These are phyloP conservation scores for Lentinula detonsa DNA, from an alignment of 768 basidiomycete species.

Conservation along the genomic window DNA sequence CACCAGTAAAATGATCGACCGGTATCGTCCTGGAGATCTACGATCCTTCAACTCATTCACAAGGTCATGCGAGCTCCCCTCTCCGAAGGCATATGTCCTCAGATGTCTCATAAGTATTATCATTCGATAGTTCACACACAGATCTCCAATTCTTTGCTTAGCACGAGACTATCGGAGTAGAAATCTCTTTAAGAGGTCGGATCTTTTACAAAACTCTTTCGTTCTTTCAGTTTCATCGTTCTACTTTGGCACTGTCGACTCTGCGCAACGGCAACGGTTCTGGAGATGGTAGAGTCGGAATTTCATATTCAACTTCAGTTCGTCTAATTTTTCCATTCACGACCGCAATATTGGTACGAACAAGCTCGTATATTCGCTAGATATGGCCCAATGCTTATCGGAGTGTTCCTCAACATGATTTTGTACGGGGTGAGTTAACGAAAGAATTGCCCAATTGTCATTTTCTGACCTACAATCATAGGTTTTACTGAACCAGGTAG, in stretches of 20 bases:
- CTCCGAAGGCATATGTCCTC: not conserved
- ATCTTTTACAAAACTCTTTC: not conserved
- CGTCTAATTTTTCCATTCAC: not conserved
- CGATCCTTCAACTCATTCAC: too few relatives aligned
- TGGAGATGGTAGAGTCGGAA: not conserved
- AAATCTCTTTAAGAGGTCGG: not conserved
- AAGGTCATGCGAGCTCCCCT: too few relatives aligned
- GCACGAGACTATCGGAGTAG: not conserved
- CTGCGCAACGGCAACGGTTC: not conserved
- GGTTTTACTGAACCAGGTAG: not conserved
- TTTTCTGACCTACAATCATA: not conserved
- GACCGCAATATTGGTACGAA: not conserved
- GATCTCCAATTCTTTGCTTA: not conserved
- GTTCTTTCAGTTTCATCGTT: not conserved
- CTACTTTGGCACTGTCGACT: not conserved
- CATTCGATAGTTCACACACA: too few relatives aligned
- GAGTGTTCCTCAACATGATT: conserved; percentile 3
- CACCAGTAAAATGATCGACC: too few relatives aligned
- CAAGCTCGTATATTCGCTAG: not conserved
- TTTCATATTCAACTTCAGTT: conserved; percentile 3
- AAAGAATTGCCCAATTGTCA: not conserved
- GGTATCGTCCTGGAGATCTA: too few relatives aligned
- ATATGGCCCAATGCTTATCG: conserved; percentile 5
- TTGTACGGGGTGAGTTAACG: not conserved
- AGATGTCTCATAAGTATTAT: not conserved